Base-by-base conservation (phyloP, 441 rosid genomes). In the Arabidopsis lyrata region DNA sequence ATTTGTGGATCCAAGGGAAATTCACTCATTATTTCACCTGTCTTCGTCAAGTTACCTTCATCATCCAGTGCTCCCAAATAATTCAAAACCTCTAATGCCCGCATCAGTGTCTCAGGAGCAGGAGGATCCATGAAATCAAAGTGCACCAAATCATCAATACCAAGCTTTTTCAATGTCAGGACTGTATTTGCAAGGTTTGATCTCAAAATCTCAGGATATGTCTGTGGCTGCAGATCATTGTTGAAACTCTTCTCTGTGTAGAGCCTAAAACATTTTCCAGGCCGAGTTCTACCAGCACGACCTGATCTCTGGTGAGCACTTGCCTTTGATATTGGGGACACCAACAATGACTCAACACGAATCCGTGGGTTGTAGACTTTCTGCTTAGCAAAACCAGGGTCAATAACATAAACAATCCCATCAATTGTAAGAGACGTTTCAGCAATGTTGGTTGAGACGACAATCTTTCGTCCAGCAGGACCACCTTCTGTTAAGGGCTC, bases 41-140 rank as follows among this genome's bases (percentile, higher is more conserved):
- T 77, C 81, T 84, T 88, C 20, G 99, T 90, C 88, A 95, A 65
- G 82, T 92, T 92, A 36, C 98, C 96, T 1, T 95, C 99, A 79
- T 95, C 98, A 75, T 90, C 99, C 72, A 95, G 66, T 35, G 99
- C 98, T 70, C 93, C 98, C 88, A 95, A 76, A 80, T 95, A 89
- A 87, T 90, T 87, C 78, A 95, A 65, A 60, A 89, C 87, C 79
- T 90, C 97, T 42, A 95, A 76, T 5, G 99, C 99, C 15, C 99
- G 87, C 97, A 89, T 88, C 83, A 94, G 70, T 15, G 97, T 94
- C 85, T 94, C 97, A 1, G 97, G 97, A 38, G 97, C 99, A 63
- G 99, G 97, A 3, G 97, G 97, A 77, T 90, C 97, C 97, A 92
- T 94, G 71, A 94, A 92, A 83, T 92, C 99, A 81, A 94, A 94